These are phyloP conservation scores for Ogataea nitratoaversa DNA, from an alignment of 805 yeast species.

Conservation along the genomic window DNA sequence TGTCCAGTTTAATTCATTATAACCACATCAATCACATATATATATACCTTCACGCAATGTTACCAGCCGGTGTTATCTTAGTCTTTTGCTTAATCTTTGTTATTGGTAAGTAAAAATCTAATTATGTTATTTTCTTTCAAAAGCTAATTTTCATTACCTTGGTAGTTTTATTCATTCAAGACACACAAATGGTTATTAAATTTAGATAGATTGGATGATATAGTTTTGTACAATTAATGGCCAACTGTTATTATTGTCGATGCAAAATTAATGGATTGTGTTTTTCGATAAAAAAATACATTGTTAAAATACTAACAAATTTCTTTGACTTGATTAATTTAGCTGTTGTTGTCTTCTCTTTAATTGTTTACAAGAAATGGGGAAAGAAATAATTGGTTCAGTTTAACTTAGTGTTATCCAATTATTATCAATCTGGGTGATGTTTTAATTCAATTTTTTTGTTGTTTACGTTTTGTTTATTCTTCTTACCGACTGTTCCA, in stretches of 20 bases:
- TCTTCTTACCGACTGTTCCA: too few relatives aligned
- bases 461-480: background rate
- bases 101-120: conserved; percentile 26
- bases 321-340: background rate
- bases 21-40: conserved; percentile 4
- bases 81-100: conserved; percentile 54
- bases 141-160: too few relatives aligned
- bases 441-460: background rate
- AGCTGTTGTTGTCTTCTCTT: conserved; percentile 28
- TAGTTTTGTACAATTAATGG: too few relatives aligned
- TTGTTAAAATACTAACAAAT: too few relatives aligned
- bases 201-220: too few relatives aligned
- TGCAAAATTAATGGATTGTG: too few relatives aligned
- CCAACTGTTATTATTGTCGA: too few relatives aligned
- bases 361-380: conserved; percentile 29
- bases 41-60: conserved; percentile 39
- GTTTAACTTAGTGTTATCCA: background rate
- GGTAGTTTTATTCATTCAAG: too few relatives aligned
- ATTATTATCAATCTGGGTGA: background rate
- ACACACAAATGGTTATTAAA: too few relatives aligned
- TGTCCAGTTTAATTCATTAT: background rate
- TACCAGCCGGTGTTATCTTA: conserved; percentile 64
- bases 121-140: too few relatives aligned
- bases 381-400: conserved; percentile 28
- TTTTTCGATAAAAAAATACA: too few relatives aligned